Evolutionary conservation across 768 basidiomycete species (phyloP).

Genomic region (Pisolithus orientalis): DNA sequence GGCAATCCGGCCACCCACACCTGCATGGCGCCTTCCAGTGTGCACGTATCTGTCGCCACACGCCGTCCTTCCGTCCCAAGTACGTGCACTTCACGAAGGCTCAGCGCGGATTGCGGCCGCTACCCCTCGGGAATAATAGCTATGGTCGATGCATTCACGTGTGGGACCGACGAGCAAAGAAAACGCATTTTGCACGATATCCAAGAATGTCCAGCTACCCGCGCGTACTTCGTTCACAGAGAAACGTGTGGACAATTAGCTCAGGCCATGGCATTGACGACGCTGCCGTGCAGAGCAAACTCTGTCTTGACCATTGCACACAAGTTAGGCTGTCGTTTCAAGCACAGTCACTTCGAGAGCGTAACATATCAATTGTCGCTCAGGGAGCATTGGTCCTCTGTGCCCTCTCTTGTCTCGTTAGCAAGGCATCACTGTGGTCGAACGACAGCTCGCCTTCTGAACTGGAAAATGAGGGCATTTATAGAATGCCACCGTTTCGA

Average conservation of each 20-base stretch:
- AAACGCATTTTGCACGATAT: constrained; percentile 9
- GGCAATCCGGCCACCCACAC: constrained; percentile 3
- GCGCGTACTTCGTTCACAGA: constrained; percentile 26
- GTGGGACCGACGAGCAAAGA: constrained; percentile 10
- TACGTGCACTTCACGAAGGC: background rate
- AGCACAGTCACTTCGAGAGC: constrained; percentile 53
- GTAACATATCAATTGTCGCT: constrained; percentile 45
- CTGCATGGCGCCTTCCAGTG: background rate
- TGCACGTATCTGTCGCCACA: background rate
- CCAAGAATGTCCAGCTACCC: constrained; percentile 16
- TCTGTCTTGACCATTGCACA: constrained; percentile 44
- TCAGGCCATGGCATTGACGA: constrained; percentile 25
- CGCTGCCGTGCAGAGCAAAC: constrained; percentile 36
- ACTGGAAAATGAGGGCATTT: constrained; percentile 63
- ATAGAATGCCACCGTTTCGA: constrained; percentile 48
- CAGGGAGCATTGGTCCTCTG: constrained; percentile 41
- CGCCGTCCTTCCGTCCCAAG: background rate
- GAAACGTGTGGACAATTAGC: constrained; percentile 30
- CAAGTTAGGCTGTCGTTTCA: constrained; percentile 42
- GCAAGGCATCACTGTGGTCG: constrained; percentile 44
- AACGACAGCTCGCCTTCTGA: constrained; percentile 51
- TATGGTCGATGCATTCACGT: constrained; percentile 20
- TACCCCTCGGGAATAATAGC: constrained; percentile 21
- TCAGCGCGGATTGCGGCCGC: constrained; percentile 4
- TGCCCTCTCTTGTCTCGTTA: constrained; percentile 43